phyloP scores from a whole-genome alignment of 495 filamentous ascomycete genomes.

The Neurospora sp. region DNA sequence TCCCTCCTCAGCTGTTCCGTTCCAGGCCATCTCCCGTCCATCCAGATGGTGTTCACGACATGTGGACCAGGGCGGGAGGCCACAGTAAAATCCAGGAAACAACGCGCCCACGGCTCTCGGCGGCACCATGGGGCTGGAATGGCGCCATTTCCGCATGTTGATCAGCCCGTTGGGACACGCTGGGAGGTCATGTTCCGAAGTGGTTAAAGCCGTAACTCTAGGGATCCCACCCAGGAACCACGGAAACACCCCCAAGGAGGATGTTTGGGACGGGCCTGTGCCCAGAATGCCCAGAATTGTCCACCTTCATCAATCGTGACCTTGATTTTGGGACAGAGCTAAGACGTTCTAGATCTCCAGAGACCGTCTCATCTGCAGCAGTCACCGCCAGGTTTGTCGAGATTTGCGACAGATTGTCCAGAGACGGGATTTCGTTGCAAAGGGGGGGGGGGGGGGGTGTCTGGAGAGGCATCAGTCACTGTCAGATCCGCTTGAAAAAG shows the following conservation, averaged over 20 bases:
- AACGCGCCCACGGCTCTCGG: neutral
- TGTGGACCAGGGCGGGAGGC: neutral
- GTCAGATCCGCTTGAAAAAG: neutral
- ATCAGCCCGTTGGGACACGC: neutral
- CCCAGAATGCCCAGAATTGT: neutral
- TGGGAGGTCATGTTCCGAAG: neutral
- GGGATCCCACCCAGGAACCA: neutral
- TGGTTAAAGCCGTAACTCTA: neutral
- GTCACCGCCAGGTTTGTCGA: neutral
- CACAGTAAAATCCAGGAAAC: neutral
- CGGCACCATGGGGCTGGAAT: neutral
- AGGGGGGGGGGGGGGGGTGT: neutral
- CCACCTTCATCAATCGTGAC: constrained; percentile 2
- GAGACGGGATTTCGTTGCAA: neutral
- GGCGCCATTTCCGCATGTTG: constrained; percentile 7
- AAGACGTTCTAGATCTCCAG: constrained; percentile 13
- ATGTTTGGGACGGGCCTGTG: neutral
- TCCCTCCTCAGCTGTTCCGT: neutral
- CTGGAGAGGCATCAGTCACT: neutral
- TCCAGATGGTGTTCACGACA: neutral
- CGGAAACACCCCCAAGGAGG: neutral
- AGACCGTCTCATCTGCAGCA: constrained; percentile 12
- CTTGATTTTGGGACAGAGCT: constrained; percentile 13
- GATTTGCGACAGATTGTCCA: neutral
- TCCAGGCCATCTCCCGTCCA: neutral